Base-by-base conservation (phyloP, 1,139 yeast species). In the Suhomyces terraborum region DNA sequence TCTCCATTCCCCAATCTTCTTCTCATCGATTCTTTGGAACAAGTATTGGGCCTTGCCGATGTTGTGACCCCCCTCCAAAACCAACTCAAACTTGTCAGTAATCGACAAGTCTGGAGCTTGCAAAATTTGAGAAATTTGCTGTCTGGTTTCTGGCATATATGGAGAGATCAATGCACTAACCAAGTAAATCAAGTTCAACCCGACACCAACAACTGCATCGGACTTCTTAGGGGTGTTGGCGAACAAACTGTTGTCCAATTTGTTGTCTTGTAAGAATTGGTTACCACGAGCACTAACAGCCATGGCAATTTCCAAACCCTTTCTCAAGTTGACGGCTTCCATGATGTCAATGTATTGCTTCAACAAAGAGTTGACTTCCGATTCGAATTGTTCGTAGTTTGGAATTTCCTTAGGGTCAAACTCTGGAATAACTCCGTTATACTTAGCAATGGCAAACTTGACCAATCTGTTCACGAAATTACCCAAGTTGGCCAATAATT, bases 391-490 rank as follows among this genome's bases (percentile, higher is more conserved):
- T 4, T 63, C 73, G 59, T 76, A 88, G 48, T 71, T 70, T 27
- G 77, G 68, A 35, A 82, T 67, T 33, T 73, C 61, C 31, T 61
- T 48, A 2, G 73, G 60, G 53, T 80, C 76, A 52, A 59, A 83
- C 36, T 71, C 59, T 39, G 98, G 96, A 49, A 93, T 75, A 35
- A 88, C 96, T 44, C 96, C 95, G 55, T 88, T 86, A 64, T 89
- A 93, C 64, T 91, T 93, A 43, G 96, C 94, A 61, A 77, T 82
- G 41, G 84, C 88, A 62, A 89, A 93, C 66, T 93, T 93, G 51
- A 89, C 82, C 58, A 91, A 74, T 67, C 99, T 84, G 73, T 93
- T 93, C 46, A 89, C 98, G 59, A 88, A 88, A 73, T 93, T 93
- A 66, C 98, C 99, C 61, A 94, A 75, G 67, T 94, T 94, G 41